Evolutionary conservation across 2,329 filamentous ascomycete genomes (phyloP).

Genomic region (Madurella mycetomatis): DNA sequence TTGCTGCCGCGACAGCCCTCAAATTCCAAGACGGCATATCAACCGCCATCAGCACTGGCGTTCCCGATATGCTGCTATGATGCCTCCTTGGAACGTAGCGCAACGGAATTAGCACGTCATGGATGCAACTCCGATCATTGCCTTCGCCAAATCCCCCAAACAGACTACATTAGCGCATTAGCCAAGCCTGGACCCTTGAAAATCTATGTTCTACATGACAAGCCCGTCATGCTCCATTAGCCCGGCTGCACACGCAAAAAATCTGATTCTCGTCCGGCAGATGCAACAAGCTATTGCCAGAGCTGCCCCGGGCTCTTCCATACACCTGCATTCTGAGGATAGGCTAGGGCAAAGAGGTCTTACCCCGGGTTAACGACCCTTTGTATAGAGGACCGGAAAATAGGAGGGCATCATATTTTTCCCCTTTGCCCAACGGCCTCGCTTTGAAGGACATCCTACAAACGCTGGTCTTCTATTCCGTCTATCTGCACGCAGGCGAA

Average conservation of each 20-base stretch:
- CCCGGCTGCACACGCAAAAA: not conserved
- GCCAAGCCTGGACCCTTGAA: not conserved
- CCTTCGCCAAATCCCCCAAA: not conserved
- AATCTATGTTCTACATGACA: constrained; percentile 2
- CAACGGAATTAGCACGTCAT: too few species aligned
- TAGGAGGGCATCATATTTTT: too few species aligned
- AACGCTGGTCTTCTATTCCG: too few species aligned
- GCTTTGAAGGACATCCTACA: too few species aligned
- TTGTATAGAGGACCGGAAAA: too few species aligned
- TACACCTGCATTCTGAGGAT: too few species aligned
- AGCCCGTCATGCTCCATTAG: constrained; percentile 11
- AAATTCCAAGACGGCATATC: not conserved
- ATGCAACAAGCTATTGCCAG: not conserved
- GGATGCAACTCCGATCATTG: not conserved
- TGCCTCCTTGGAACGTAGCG: not conserved
- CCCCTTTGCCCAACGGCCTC: too few species aligned
- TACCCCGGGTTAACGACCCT: too few species aligned
- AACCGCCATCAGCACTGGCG: not conserved
- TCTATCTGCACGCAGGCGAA: too few species aligned
- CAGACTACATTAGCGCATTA: not conserved
- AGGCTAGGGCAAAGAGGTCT: too few species aligned
- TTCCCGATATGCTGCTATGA: not conserved
- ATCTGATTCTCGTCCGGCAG: not conserved
- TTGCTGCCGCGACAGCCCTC: not conserved
- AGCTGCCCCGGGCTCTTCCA: too few species aligned